Evolutionary conservation across 257 asterid species (phyloP).

Genomic region (Gentiana macrophylla): DNA sequence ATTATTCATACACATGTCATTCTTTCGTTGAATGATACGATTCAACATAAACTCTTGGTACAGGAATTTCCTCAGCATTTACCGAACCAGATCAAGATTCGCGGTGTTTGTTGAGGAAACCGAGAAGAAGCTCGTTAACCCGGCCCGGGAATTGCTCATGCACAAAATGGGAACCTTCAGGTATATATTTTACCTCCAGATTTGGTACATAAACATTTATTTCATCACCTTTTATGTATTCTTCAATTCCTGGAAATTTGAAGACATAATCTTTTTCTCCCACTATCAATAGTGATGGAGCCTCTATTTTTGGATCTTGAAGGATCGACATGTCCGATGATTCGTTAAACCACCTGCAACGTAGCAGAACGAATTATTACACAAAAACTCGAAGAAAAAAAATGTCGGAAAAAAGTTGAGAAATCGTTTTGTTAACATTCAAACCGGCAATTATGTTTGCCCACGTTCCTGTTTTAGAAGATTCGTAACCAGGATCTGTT

Average conservation of each 20-base stretch:
- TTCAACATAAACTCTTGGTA: too few species aligned
- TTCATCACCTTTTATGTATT: conserved; percentile 38
- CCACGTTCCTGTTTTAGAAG: too few species aligned
- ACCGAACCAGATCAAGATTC: background rate
- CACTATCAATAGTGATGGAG: conserved; percentile 56
- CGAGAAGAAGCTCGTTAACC: conserved; percentile 40
- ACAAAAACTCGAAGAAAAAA: too few species aligned
- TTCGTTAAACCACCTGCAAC: conserved; percentile 27
- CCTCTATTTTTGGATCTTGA: conserved; percentile 36
- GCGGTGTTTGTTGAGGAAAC: conserved; percentile 28
- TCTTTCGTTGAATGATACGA: too few species aligned
- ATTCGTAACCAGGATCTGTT: too few species aligned
- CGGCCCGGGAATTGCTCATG: conserved; percentile 63
- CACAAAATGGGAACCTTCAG: conserved; percentile 69
- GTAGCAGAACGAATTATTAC: background rate
- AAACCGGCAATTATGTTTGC: background rate
- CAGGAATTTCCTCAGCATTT: background rate
- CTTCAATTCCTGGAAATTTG: conserved; percentile 53
- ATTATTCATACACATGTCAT: too few species aligned
- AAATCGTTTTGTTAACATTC: background rate
- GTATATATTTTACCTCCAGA: conserved; percentile 39
- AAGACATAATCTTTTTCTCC: conserved; percentile 64
- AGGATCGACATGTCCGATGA: conserved; percentile 4
- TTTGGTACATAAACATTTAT: conserved; percentile 41
- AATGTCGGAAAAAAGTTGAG: background rate